Evolutionary conservation across 2,329 filamentous ascomycete genomes (phyloP), one percentile per base, ranked within the genome.

Genomic region (Talaromyces islandicus): DNA sequence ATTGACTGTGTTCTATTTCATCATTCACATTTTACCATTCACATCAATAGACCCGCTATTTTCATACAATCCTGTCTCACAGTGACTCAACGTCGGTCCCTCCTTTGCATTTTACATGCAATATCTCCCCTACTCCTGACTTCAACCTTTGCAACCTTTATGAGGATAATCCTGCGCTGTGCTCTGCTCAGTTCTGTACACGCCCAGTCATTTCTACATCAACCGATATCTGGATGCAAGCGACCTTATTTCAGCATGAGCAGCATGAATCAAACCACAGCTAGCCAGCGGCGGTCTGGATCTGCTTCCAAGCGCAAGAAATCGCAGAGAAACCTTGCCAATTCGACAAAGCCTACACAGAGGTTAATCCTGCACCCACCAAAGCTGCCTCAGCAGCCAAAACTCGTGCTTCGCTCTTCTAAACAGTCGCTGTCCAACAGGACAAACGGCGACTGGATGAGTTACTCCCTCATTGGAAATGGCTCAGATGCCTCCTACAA

Each of bases 401-500:
- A 30, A 52, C 48, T 52, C 48, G 24, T 29, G 27, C 48, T 52
- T n/a, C 48, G 48, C 19, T 52, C 48, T 5, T 52, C 48, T 29
- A 52, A 29, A 19, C 48, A 52, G 17, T 29, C 48, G 21, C 17
- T 29, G 14, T 52, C 27, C 7, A 52, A 29, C 25, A 25, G 48
- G 11, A 27, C 17, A 4, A n/a, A 9, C 7, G 24, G 48, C 38
- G 30, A 51, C 3, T 53, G 56, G 60, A 24, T 29, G 17, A 24
- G 46, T 12, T 21, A 27, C 50, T 54, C 62, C 17, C 48, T 64
- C 24, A 14, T 61, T 55, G 61, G 60, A 57, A 56, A 57, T 30
- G 57, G 57, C 19, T 24, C n/a, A 32, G 57, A 60, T 27, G 57
- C 57, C 12, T 60, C 60, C n/a, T 62, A 62, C 38, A 24, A 60